phyloP scores from a whole-genome alignment of 2,329 filamentous ascomycete genomes.

The Biscogniauxia mediterranea region DNA sequence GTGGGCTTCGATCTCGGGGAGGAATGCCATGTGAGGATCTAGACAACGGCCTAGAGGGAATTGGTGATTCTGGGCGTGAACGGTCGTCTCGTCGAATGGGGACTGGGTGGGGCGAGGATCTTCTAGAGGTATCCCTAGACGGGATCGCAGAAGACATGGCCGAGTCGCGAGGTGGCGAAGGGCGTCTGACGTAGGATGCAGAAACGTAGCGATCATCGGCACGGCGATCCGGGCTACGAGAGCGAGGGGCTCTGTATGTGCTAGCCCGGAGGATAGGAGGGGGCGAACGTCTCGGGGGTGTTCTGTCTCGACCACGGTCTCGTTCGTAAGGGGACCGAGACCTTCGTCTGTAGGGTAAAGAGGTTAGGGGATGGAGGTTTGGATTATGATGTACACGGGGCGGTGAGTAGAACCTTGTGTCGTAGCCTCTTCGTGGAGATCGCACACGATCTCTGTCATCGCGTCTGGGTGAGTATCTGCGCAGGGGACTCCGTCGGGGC shows the following conservation, averaged over 20 bases:
- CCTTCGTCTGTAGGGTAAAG: conserved; percentile 42
- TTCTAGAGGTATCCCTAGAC: conserved; percentile 50
- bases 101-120: conserved; percentile 51
- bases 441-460: conserved; percentile 39
- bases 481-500: conserved; percentile 34
- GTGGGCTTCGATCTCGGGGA: conserved; percentile 28
- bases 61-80: conserved; percentile 45
- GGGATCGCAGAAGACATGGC: conserved; percentile 49
- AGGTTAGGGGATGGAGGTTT: conserved; percentile 30
- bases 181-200: conserved; percentile 42
- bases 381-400: conserved; percentile 18
- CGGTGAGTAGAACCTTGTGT: conserved; percentile 36
- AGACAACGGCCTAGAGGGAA: conserved; percentile 29
- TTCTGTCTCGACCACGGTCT: conserved; percentile 40
- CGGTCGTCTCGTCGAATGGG: conserved; percentile 46
- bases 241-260: conserved; percentile 52
- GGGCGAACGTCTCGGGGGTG: conserved; percentile 37
- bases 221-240: conserved; percentile 50
- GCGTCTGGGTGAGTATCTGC: conserved; percentile 37
- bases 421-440: conserved; percentile 40
- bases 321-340: conserved; percentile 54
- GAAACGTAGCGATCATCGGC: conserved; percentile 42
- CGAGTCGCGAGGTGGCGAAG: conserved; percentile 49
- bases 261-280: conserved; percentile 39
- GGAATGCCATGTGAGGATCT: conserved; percentile 29